Conservation (phyloP, 768 basidiomycete species). For the Russula olivacea region DNA sequence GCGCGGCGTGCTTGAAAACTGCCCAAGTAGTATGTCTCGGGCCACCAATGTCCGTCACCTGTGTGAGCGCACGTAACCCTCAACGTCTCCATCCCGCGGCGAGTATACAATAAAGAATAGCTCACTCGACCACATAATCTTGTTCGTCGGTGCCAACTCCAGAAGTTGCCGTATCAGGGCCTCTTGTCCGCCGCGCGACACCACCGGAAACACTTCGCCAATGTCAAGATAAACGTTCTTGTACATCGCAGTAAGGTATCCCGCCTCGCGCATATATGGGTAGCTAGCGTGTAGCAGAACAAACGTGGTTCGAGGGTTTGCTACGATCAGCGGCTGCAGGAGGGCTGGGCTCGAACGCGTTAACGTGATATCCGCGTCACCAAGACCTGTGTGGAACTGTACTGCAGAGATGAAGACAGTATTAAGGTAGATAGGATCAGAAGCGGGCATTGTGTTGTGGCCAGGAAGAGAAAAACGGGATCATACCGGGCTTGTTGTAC, state of each 20-base stretch:
- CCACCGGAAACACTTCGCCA: slow-evolving; percentile 63
- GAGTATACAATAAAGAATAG: background rate
- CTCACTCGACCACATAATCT: slow-evolving; percentile 77
- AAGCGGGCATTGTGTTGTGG: no score
- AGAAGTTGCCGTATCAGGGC: slow-evolving; percentile 54
- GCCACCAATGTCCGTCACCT: slow-evolving; percentile 72
- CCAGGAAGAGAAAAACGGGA: slow-evolving; percentile 26
- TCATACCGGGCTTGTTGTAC: slow-evolving; percentile 52
- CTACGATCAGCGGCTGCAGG: slow-evolving; percentile 62
- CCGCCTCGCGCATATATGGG: slow-evolving; percentile 72
- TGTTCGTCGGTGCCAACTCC: slow-evolving; percentile 70
- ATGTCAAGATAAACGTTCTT: slow-evolving; percentile 65
- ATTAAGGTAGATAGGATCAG: no score
- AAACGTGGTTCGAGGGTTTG: slow-evolving; percentile 52
- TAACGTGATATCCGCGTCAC: slow-evolving; percentile 65
- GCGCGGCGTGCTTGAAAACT: slow-evolving; percentile 56
- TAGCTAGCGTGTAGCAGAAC: slow-evolving; percentile 74
- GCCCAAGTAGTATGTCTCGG: slow-evolving; percentile 69
- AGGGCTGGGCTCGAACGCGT: slow-evolving; percentile 54
- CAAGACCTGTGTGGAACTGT: slow-evolving; percentile 76
- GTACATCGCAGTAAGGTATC: slow-evolving; percentile 67
- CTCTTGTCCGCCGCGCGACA: slow-evolving; percentile 60
- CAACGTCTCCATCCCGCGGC: background rate
- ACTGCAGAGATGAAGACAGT: no score
- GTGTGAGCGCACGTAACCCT: slow-evolving; percentile 3